Percentiles rank a stretch among this genome's conserved stretches.
Evolutionary conservation across 768 basidiomycete genomes (phyloP).

Genomic region (Amanita pallidorosea): DNA sequence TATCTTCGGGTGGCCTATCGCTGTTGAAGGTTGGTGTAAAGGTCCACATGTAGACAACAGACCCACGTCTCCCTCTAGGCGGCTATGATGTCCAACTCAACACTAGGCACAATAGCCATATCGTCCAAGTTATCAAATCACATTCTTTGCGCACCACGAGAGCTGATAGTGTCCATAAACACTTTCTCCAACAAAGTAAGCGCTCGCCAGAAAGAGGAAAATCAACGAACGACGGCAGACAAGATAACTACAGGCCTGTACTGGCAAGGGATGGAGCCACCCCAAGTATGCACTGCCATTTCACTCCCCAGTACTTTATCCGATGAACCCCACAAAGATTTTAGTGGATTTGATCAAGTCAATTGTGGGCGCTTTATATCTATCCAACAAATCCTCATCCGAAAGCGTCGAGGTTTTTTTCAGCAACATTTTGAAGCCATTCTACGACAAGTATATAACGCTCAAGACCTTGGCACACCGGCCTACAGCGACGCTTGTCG

Average conservation of each 20-base stretch:
- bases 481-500: constrained; percentile 66
- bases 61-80: constrained; percentile 30
- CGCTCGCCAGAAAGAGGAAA: constrained; percentile 36
- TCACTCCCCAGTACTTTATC: neutral
- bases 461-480: constrained; percentile 65
- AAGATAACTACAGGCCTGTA: constrained; percentile 52
- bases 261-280: constrained; percentile 69
- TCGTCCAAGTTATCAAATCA: constrained; percentile 53
- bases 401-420: constrained; percentile 56
- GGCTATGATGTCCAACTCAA: constrained; percentile 79
- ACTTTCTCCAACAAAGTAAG: constrained; percentile 41
- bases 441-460: constrained; percentile 68
- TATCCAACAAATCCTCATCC: constrained; percentile 62
- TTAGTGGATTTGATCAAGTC: constrained; percentile 78
- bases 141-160: constrained; percentile 46
- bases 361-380: constrained; percentile 66
- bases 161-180: constrained; percentile 38
- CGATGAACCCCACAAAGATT: constrained; percentile 27
- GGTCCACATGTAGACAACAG: constrained; percentile 7
- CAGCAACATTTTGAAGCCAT: constrained; percentile 59
- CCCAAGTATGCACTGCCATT: constrained; percentile 42
- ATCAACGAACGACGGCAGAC: constrained; percentile 34
- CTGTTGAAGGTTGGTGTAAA: constrained; percentile 50
- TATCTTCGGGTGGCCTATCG: constrained; percentile 71
- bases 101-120: constrained; percentile 69